phyloP scores from a whole-genome alignment of 306 rosid species.

The Malus sylvestris region DNA sequence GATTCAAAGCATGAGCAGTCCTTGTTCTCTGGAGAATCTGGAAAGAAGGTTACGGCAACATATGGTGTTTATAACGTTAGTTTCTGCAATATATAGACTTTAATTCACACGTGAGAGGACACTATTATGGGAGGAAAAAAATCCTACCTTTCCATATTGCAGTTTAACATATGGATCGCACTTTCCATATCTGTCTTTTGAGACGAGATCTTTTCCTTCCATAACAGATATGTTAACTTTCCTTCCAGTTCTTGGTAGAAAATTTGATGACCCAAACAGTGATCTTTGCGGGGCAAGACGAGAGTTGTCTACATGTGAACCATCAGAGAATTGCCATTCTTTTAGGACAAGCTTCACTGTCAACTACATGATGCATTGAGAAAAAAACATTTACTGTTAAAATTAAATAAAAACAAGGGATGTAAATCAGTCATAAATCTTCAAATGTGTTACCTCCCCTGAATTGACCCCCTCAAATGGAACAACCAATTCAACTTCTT shows the following conservation, averaged over 20 bases:
- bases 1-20: slow-evolving; percentile 44
- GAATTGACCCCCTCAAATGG: slow-evolving; percentile 77
- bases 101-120: neutral
- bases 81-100: neutral
- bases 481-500: slow-evolving; percentile 84
- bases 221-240: slow-evolving; percentile 58
- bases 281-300: slow-evolving; percentile 37
- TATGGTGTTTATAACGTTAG: slow-evolving; percentile 1
- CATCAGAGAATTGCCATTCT: slow-evolving; percentile 96
- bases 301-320: slow-evolving; percentile 52
- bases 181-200: slow-evolving; percentile 69
- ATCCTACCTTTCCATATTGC: slow-evolving; percentile 81
- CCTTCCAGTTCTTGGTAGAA: slow-evolving; percentile 70
- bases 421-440: neutral
- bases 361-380: slow-evolving; percentile 45
- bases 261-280: slow-evolving; percentile 58
- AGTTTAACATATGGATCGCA: slow-evolving; percentile 63
- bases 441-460: slow-evolving; percentile 62
- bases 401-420: neutral
- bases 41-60: slow-evolving; percentile 14
- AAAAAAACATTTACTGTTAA: neutral
- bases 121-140: slow-evolving; percentile 4
- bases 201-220: slow-evolving; percentile 73
- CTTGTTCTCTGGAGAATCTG: slow-evolving; percentile 67
- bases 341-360: slow-evolving; percentile 63